Evolutionary conservation across 305 asterid species (phyloP).

Genomic region (Fraxinus greggii): DNA sequence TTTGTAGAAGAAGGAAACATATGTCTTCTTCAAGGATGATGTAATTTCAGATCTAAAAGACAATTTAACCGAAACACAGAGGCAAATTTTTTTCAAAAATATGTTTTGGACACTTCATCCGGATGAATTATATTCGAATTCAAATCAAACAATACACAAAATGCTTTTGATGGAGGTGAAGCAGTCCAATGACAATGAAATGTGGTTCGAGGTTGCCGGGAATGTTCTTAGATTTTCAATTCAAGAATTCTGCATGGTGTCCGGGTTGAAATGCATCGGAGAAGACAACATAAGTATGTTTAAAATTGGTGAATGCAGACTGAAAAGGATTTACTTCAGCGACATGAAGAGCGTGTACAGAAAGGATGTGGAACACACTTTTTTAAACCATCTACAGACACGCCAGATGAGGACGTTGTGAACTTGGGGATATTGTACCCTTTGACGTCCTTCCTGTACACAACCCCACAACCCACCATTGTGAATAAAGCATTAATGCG

Average conservation of each 20-base stretch:
- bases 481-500: too few species aligned
- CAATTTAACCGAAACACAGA: neutral
- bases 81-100: too few species aligned
- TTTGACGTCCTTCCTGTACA: too few species aligned
- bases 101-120: neutral
- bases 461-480: too few species aligned
- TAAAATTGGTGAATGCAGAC: neutral
- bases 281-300: neutral
- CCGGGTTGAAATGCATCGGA: neutral
- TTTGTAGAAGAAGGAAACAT: neutral
- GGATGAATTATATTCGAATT: neutral
- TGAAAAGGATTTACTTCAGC: too few species aligned
- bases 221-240: neutral
- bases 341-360: neutral
- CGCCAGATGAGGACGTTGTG: too few species aligned
- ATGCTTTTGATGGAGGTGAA: neutral
- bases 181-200: neutral
- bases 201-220: neutral
- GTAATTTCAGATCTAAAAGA: too few species aligned
- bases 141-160: neutral
- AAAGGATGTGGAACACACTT: neutral
- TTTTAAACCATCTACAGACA: neutral
- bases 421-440: too few species aligned
- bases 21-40: neutral
- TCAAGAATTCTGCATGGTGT: neutral